These are phyloP conservation scores for Entomortierella beljakovae DNA, from an alignment of 192 early-diverging fungal species.

Conservation along the genomic window DNA sequence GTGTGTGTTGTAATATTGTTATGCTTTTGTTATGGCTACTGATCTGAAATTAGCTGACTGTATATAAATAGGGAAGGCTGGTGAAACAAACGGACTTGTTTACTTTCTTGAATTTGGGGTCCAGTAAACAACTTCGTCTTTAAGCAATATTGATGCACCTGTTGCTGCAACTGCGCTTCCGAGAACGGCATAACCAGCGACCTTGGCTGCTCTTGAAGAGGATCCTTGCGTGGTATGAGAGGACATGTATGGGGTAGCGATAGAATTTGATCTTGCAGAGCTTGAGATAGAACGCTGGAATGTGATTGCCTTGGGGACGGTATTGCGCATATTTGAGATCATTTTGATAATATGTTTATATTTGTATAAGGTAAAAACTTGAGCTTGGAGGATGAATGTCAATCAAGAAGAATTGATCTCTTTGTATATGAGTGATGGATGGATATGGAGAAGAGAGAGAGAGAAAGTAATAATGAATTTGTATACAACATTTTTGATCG, in stretches of 20 bases:
- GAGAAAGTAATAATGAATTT: no score
- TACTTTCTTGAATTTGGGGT: constrained; percentile 42
- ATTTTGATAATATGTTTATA: constrained; percentile 12
- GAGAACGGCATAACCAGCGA: constrained; percentile 15
- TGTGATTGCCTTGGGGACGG: constrained; percentile 11
- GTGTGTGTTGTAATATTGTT: no score
- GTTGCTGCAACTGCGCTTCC: constrained; percentile 24
- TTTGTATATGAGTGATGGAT: no score
- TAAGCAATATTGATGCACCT: constrained; percentile 20
- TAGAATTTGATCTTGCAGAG: constrained; percentile 16
- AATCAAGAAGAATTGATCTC: no score
- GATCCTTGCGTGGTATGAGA: neutral
- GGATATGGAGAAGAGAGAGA: no score
- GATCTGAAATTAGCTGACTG: no score
- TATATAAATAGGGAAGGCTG: no score
- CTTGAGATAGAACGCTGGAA: constrained; percentile 24
- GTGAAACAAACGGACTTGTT: no score
- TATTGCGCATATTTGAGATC: constrained; percentile 34
- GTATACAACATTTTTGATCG: no score
- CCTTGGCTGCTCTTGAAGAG: constrained; percentile 15
- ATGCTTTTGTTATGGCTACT: no score
- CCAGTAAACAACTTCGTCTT: constrained; percentile 46
- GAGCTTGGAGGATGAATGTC: no score
- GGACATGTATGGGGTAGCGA: neutral
- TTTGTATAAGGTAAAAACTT: no score